Base-by-base conservation (phyloP, 345 rosid species). In the Boechera divaricarpa region DNA sequence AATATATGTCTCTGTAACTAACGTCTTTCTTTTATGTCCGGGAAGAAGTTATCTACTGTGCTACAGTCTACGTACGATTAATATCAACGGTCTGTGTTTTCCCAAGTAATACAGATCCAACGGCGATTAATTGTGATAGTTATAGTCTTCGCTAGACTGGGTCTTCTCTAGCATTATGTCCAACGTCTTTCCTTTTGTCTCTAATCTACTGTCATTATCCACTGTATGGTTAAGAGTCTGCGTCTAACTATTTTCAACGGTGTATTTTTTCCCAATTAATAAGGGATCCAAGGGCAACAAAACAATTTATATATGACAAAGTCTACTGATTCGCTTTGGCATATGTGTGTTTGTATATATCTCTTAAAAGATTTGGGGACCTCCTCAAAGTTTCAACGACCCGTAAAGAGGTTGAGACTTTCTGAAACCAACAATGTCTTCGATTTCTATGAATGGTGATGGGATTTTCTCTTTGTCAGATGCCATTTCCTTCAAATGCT, bases 351-450 rank as follows among this genome's bases (percentile, higher is more conserved):
- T 74, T 64, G 47, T 54, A 11, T 56, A 63, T 11, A 10, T 48
- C 18, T 1, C 36, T 16, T 16, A 16, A 47, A 16, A 63, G 28
- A 42, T 39, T 24, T 26, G 42, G 21, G 15, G 10, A 74, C 16
- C 32, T 45, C 52, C 3, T 70, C 61, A 84, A 74, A 84, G 72
- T 83, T 88, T 86, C 73, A 88, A 83, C 36, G 98, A 90, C 41
- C 90, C 91, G 45, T 92, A 89, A 48, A 92, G 97, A 71, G 97
- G 82, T n/a, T 71, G 93, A 8, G 97, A 89, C 71, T 91, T 90
- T 82, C 83, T 85, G 84, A 94, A 94, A 73, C 86, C 45, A 49
- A 87, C 83, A 64, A 92, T 83, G 45, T 92, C 92, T 24, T 86
- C 83, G 9, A 90, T 89, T 53, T 80, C 75, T 29, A 71, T 64